Evolutionary conservation across 164 flowering plant genomes (phyloP).

Genomic region (Aristolochia fimbriata): DNA sequence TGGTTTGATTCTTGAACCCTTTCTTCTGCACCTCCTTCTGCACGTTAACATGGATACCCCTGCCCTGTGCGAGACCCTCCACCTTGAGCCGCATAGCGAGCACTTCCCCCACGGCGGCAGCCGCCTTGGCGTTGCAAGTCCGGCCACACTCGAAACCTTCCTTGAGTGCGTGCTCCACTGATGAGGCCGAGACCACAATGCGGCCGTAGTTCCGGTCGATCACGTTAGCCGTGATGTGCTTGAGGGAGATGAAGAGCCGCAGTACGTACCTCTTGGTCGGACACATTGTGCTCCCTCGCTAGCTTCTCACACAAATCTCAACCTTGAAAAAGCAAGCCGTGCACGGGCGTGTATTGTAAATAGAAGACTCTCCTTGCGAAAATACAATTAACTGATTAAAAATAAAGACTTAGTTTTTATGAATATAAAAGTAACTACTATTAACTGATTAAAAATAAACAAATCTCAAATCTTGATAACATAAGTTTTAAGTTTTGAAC

Average conservation of each 20-base stretch:
- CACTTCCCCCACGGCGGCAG: constrained; percentile 77
- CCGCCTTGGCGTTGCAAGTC: constrained; percentile 91
- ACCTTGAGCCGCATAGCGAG: constrained; percentile 88
- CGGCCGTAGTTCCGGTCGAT: constrained; percentile 77
- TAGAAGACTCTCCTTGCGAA: too few relatives aligned
- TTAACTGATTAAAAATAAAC: too few relatives aligned
- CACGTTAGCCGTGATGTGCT: constrained; percentile 92
- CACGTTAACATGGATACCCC: constrained; percentile 62
- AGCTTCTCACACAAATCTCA: too few relatives aligned
- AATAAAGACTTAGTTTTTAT: too few relatives aligned
- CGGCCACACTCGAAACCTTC: constrained; percentile 60
- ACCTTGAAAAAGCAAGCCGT: too few relatives aligned
- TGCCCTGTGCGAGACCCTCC: constrained; percentile 69
- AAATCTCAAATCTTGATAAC: too few relatives aligned
- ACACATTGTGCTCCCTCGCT: not conserved
- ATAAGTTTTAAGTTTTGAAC: too few relatives aligned
- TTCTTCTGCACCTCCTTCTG: constrained; percentile 76
- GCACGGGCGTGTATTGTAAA: too few relatives aligned
- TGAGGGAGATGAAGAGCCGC: constrained; percentile 66
- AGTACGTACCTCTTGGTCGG: constrained; percentile 60
- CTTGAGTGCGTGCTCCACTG: constrained; percentile 81
- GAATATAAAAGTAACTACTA: too few relatives aligned
- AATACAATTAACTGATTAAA: too few relatives aligned
- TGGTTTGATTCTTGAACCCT: constrained; percentile 57
- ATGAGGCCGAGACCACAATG: constrained; percentile 72